Conservation (phyloP, 169 alveolate species). For the Cryptosporidium bovis region DNA sequence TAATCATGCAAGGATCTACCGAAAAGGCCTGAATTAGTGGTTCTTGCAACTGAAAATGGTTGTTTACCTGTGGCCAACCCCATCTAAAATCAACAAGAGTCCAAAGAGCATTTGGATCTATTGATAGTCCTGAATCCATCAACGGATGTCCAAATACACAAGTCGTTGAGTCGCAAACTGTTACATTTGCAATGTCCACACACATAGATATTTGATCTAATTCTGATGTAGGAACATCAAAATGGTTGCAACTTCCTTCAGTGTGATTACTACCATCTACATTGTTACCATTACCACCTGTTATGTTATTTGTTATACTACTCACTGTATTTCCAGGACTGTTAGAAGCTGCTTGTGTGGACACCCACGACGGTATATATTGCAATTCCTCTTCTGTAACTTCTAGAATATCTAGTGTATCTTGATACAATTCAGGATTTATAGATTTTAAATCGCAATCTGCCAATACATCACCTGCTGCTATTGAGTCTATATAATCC, state of each 20-base stretch:
- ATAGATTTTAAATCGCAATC: constrained; percentile 80
- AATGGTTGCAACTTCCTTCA: neutral
- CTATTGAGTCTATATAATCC: constrained; percentile 86
- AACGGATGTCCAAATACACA: constrained; percentile 64
- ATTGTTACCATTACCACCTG: neutral
- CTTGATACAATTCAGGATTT: constrained; percentile 82
- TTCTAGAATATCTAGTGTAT: constrained; percentile 80
- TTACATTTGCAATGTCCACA: constrained; percentile 61
- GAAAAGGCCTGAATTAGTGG: constrained; percentile 39
- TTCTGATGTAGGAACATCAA: constrained; percentile 18
- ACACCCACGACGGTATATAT: constrained; percentile 37
- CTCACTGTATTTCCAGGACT: constrained; percentile 5
- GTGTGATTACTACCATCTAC: neutral
- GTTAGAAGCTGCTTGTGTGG: constrained; percentile 24
- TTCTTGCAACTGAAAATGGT: constrained; percentile 41
- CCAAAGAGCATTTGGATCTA: constrained; percentile 51
- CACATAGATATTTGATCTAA: constrained; percentile 36
- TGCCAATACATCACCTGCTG: constrained; percentile 84
- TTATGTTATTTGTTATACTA: too few relatives aligned
- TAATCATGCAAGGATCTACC: constrained; percentile 27
- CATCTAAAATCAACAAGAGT: constrained; percentile 56
- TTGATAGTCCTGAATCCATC: constrained; percentile 35
- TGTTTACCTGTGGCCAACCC: constrained; percentile 63
- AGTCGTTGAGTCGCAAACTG: constrained; percentile 52
- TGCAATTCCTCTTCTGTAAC: constrained; percentile 82